Conservation (phyloP, 495 filamentous ascomycete species). For the Umbilicaria muhlenbergii region DNA sequence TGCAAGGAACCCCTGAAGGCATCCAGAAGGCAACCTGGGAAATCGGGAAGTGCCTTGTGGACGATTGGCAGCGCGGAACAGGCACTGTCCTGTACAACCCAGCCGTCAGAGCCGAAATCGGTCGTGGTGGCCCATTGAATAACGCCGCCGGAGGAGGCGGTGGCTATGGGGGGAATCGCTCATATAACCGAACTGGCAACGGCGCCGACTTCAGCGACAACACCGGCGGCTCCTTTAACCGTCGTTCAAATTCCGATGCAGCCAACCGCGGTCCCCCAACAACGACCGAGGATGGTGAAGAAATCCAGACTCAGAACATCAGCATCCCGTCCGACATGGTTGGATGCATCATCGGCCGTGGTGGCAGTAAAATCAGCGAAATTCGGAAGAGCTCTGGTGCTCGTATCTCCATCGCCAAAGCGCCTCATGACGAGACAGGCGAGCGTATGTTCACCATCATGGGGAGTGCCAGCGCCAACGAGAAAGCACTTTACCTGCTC, state of each 20-base stretch:
- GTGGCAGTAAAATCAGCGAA: conserved; percentile 91
- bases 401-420: conserved; percentile 95
- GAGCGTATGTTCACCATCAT: conserved; percentile 99
- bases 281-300: conserved; percentile 88
- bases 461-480: conserved; percentile 78
- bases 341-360: conserved; percentile 94
- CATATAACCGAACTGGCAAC: conserved; percentile 86
- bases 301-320: conserved; percentile 97
- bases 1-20: conserved; percentile 82
- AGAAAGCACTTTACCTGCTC: conserved; percentile 86
- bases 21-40: conserved; percentile 96
- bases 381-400: conserved; percentile 93
- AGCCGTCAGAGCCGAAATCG: conserved; percentile 63
- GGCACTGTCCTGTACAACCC: conserved; percentile 97
- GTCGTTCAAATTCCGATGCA: conserved; percentile 69
- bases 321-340: conserved; percentile 99
- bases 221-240: conserved; percentile 43
- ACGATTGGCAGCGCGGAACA: conserved; percentile 92
- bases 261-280: conserved; percentile 58
- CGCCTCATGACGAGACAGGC: conserved; percentile 90
- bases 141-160: conserved; percentile 18
- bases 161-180: conserved; percentile 43
- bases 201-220: conserved; percentile 94
- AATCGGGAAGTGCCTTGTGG: conserved; percentile 95
- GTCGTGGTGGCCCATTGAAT: conserved; percentile 33